Evolutionary conservation across 2,329 filamentous ascomycete genomes (phyloP).

Genomic region (Botrytis pseudocinerea): DNA sequence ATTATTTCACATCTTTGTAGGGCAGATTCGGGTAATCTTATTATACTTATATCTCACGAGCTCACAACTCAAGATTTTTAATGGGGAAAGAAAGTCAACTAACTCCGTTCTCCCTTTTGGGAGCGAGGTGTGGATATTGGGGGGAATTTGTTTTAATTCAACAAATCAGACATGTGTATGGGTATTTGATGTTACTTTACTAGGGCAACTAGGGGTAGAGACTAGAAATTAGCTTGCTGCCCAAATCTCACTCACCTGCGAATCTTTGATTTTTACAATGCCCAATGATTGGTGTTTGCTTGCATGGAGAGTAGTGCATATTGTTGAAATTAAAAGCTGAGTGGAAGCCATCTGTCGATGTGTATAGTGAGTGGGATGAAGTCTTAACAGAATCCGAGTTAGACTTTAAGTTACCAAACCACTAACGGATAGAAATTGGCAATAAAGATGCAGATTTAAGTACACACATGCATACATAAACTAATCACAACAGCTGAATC

Average conservation of each 20-base stretch:
- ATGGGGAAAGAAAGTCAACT: not conserved
- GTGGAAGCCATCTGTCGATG: not conserved
- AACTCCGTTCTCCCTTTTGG: not conserved
- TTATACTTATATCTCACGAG: not conserved
- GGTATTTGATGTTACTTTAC: not conserved
- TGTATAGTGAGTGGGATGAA: not conserved
- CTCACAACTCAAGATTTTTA: not conserved
- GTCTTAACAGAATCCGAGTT: not conserved
- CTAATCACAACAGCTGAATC: not conserved
- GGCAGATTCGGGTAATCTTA: not conserved
- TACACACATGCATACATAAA: not conserved
- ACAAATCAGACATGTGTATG: not conserved
- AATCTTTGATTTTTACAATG: not conserved
- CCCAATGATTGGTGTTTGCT: not conserved
- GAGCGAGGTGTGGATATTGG: not conserved
- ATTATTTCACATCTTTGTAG: not conserved
- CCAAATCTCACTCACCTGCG: not conserved
- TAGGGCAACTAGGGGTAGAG: not conserved
- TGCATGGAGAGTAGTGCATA: not conserved
- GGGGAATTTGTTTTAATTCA: not conserved
- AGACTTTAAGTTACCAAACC: not conserved
- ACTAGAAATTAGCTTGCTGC: conserved; percentile 9
- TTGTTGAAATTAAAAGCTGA: not conserved
- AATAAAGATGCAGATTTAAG: not conserved
- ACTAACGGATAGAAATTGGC: not conserved